Evolutionary conservation across 441 rosid species (phyloP).

Genomic region (Eutrema salsugineum): DNA sequence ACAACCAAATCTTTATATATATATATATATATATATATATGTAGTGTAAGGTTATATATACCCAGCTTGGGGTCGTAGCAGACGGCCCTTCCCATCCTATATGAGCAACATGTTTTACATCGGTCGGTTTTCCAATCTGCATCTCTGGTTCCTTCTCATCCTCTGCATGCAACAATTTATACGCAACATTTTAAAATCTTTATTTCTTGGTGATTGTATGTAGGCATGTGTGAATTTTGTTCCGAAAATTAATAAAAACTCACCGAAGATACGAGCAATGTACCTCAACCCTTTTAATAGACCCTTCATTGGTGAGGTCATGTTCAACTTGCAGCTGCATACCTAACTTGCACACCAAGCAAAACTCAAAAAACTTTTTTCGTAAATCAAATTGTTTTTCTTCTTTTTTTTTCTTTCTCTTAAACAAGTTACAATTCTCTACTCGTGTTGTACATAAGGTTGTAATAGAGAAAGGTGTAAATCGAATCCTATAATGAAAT

Average conservation of each 20-base stretch:
- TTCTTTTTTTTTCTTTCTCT: not conserved
- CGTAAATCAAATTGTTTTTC: not conserved
- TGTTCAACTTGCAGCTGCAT: conserved; percentile 13
- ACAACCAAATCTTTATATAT: not conserved
- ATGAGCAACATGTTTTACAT: conserved; percentile 99
- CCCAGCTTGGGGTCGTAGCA: conserved; percentile 77
- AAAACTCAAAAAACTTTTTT: not conserved
- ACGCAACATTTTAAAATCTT: not conserved
- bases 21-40: not conserved
- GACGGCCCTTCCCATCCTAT: conserved; percentile 96
- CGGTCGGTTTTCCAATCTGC: conserved; percentile 88
- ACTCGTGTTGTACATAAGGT: not conserved
- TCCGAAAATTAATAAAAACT: not conserved
- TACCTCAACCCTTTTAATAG: conserved; percentile 33
- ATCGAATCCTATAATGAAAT: not conserved
- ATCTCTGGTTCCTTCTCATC: conserved; percentile 82
- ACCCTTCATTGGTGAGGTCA: conserved; percentile 30
- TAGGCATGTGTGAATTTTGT: not conserved
- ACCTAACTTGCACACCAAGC: conserved; percentile 24
- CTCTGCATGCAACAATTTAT: conserved; percentile 49
- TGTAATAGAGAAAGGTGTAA: not conserved
- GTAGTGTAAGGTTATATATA: conserved; percentile 18
- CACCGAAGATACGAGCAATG: conserved; percentile 35
- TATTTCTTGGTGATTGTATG: not conserved
- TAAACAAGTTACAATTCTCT: not conserved